Base-by-base conservation (phyloP, 257 asterid genomes). In the Voacanga thouarsii region DNA sequence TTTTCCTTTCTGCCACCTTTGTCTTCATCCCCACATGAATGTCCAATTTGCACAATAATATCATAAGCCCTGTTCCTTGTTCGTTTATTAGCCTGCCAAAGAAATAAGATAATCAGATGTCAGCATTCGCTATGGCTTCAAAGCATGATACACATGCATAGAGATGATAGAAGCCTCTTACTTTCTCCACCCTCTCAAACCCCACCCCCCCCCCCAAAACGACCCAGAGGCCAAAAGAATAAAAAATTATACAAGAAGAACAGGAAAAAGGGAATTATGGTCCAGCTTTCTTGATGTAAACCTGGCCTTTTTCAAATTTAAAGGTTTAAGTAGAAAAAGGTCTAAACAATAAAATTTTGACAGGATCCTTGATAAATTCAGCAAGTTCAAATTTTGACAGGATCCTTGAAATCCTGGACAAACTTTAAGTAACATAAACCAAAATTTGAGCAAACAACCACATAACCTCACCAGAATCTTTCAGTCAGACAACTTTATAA, bases 11-110 rank as follows among this genome's bases (percentile, higher is more conserved):
- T 77, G 76, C 91, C 94, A 65, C 88, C 92, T 44, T 83, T 88
- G 57, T 90, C 97, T 83, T 87, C 94, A 82, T 92, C 92, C 75
- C 83, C 96, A 82, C 88, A 95, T 77, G 97, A 88, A 87, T 91
- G 97, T 39, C 97, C 99, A 83, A 93, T 88, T 89, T 92, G 91
- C 77, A 96, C 97, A 28, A 93, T 96, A 78, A 96, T 89, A 64
- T 96, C 98, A 66, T 96, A 96, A 9, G 99, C 99, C 81, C 97
- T 87, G 67, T 88, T 96, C 89, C 99, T 90, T 80, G 98, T 92
- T 84, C 87, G 92, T 83, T 90, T 96, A 90, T 96, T 93, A 77
- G 89, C 89, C 99, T 95, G 81, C 47, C 23, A 67, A 74, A 80
- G 63, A 82, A 77, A 80, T 23, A 39, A 78, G 72, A 24, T 55